Percentiles rank a stretch among this genome's conserved stretches.
Conservation (phyloP, 2,329 filamentous ascomycete species). For the Drechslerella coelobrocha region DNA sequence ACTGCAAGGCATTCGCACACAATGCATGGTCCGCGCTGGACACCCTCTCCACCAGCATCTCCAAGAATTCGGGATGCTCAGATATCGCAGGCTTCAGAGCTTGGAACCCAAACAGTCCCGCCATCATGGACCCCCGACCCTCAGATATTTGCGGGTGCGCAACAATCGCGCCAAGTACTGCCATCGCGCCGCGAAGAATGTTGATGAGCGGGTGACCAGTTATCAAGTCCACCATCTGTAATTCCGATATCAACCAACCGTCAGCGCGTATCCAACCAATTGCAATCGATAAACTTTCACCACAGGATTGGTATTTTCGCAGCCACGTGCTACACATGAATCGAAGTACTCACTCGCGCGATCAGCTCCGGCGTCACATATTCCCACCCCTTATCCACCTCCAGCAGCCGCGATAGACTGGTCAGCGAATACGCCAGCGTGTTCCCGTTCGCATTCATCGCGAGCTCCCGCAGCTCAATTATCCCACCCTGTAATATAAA, state of each 20-base stretch:
- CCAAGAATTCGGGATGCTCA: slow-evolving; percentile 90
- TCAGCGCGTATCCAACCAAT: slow-evolving; percentile 1
- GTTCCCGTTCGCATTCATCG: slow-evolving; percentile 85
- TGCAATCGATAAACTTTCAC: not conserved
- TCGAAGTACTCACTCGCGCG: slow-evolving; percentile 64
- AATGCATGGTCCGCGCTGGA: slow-evolving; percentile 93
- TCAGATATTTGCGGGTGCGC: slow-evolving; percentile 75
- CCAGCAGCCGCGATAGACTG: slow-evolving; percentile 82
- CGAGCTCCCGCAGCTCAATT: slow-evolving; percentile 78
- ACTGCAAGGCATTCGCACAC: slow-evolving; percentile 91
- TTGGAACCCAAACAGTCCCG: slow-evolving; percentile 81
- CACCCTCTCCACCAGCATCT: slow-evolving; percentile 88
- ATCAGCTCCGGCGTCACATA: slow-evolving; percentile 64
- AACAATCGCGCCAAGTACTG: slow-evolving; percentile 90
- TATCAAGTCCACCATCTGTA: slow-evolving; percentile 80
- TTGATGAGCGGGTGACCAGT: slow-evolving; percentile 96
- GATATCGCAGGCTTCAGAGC: slow-evolving; percentile 91
- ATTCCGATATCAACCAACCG: slow-evolving; percentile 55
- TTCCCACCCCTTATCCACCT: slow-evolving; percentile 98
- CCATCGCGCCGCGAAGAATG: slow-evolving; percentile 95
- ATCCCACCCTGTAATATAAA: slow-evolving; percentile 92
- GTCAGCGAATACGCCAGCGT: slow-evolving; percentile 94
- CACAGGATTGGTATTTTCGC: not conserved
- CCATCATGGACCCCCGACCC: slow-evolving; percentile 60
- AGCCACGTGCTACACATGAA: too few relatives aligned